These are phyloP conservation scores for Draba incana DNA, from an alignment of 345 rosid species.

Conservation along the genomic window DNA sequence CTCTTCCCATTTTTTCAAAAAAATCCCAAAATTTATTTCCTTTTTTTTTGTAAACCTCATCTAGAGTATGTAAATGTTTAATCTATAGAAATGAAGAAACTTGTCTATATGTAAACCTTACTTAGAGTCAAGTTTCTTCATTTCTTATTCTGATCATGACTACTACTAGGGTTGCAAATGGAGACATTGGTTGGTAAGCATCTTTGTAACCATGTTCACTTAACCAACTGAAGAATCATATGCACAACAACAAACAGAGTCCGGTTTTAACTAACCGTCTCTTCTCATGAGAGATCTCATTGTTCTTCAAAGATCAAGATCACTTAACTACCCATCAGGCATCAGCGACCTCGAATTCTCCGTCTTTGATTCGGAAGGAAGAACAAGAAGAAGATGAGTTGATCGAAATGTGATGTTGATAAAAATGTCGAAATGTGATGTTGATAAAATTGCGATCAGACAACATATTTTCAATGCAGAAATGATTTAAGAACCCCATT, in stretches of 20 bases:
- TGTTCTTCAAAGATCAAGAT: constrained; percentile 85
- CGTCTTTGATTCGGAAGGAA: constrained; percentile 57
- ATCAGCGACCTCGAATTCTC: constrained; percentile 91
- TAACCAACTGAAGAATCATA: constrained; percentile 97
- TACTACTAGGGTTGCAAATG: no score
- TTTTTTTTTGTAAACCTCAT: no score
- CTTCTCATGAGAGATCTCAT: constrained; percentile 92
- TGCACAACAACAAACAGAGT: constrained; percentile 81
- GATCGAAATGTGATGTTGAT: no score
- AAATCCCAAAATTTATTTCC: no score
- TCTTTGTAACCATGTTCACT: constrained; percentile 93
- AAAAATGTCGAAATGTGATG: no score
- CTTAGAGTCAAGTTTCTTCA: constrained; percentile 39
- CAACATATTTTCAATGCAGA: no score
- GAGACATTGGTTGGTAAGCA: constrained; percentile 88
- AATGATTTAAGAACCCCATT: no score
- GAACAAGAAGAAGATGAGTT: constrained; percentile 48
- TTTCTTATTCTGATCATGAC: constrained; percentile 70
- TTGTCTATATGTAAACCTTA: no score
- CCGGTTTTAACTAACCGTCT: constrained; percentile 74
- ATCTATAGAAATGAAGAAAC: no score
- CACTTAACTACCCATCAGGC: constrained; percentile 92
- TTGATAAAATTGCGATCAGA: no score
- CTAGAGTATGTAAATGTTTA: no score
- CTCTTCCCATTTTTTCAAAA: no score